Conservation (phyloP, 2,329 filamentous ascomycete species). For the Aspergillus candidus region DNA sequence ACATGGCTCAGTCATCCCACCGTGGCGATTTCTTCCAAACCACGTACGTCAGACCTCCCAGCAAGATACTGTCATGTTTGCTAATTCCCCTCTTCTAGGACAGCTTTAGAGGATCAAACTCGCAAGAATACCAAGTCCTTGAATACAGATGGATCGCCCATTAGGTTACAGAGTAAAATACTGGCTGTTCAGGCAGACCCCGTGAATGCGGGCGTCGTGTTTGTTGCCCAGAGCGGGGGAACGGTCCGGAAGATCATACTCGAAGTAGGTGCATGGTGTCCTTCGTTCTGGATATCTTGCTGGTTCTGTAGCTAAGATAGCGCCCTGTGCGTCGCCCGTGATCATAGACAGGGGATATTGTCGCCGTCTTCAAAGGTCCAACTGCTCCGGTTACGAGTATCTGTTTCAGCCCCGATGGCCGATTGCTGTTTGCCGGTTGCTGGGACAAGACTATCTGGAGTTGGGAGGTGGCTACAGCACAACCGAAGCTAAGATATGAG, state of each 20-base stretch:
- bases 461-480: slow-evolving; percentile 61
- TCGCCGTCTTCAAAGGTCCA: slow-evolving; percentile 62
- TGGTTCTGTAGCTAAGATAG: slow-evolving; percentile 9
- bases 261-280: slow-evolving; percentile 56
- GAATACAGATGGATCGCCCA: slow-evolving; percentile 78
- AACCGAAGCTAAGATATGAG: slow-evolving; percentile 54
- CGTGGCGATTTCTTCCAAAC: slow-evolving; percentile 88
- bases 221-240: slow-evolving; percentile 83
- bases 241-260: slow-evolving; percentile 66
- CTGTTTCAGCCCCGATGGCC: slow-evolving; percentile 55
- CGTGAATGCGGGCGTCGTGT: slow-evolving; percentile 55
- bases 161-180: slow-evolving; percentile 78
- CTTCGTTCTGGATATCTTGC: slow-evolving; percentile 5
- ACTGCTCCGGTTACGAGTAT: slow-evolving; percentile 74
- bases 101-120: slow-evolving; percentile 45
- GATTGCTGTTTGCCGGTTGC: slow-evolving; percentile 70
- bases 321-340: slow-evolving; percentile 3
- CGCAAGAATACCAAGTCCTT: slow-evolving; percentile 67
- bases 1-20: slow-evolving; percentile 64
- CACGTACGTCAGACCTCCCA: slow-evolving; percentile 53
- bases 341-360: slow-evolving; percentile 40
- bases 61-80: slow-evolving; percentile 2
- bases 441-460: slow-evolving; percentile 94
- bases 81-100: slow-evolving; percentile 28
- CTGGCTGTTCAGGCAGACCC: slow-evolving; percentile 68